Percentiles rank a stretch among this genome's conserved stretches.
These are phyloP conservation scores for Calonectria pseudoturangicola DNA, from an alignment of 2,329 filamentous ascomycete species.

Conservation along the genomic window DNA sequence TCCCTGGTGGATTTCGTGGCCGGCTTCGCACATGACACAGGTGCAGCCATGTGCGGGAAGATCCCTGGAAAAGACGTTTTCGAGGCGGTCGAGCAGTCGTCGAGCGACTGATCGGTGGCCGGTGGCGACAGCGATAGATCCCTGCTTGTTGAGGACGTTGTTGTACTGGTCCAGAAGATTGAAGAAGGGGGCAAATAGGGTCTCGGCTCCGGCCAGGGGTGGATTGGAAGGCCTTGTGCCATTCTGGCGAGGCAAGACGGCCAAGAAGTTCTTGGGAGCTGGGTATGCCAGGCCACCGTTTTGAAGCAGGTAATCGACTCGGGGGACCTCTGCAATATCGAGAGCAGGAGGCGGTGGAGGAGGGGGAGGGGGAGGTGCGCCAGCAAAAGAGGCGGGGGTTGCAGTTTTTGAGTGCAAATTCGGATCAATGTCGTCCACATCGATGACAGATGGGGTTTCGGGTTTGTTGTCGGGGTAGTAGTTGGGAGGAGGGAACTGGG, in stretches of 20 bases:
- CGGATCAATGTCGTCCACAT: conserved; percentile 60
- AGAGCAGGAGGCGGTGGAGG: conserved; percentile 85
- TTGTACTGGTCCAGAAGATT: conserved; percentile 90
- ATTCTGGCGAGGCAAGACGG: conserved; percentile 75
- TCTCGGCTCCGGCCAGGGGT: conserved; percentile 80
- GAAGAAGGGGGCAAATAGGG: conserved; percentile 88
- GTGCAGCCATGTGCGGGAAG: conserved; percentile 89
- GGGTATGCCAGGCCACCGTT: conserved; percentile 86
- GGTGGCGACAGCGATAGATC: conserved; percentile 94
- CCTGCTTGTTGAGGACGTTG: conserved; percentile 86
- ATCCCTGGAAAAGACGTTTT: conserved; percentile 95
- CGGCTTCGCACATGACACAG: conserved; percentile 87
- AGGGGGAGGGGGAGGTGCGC: conserved; percentile 68
- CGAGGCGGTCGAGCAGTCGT: conserved; percentile 89
- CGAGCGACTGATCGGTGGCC: conserved; percentile 97
- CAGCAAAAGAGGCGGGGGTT: conserved; percentile 60
- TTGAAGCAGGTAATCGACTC: conserved; percentile 93
- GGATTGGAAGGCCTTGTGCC: conserved; percentile 77
- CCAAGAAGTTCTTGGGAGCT: conserved; percentile 84
- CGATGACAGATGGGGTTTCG: conserved; percentile 58
- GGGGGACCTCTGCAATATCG: conserved; percentile 81
- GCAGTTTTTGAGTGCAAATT: conserved; percentile 61
- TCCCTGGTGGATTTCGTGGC: conserved; percentile 78
- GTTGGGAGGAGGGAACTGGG: conserved; percentile 67
- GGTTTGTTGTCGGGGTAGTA: conserved; percentile 64